A percentile compares a stretch with the other conserved stretches of the same genome.
Conservation (phyloP, 2,329 filamentous ascomycete species). For the Chaetomium globosum region DNA sequence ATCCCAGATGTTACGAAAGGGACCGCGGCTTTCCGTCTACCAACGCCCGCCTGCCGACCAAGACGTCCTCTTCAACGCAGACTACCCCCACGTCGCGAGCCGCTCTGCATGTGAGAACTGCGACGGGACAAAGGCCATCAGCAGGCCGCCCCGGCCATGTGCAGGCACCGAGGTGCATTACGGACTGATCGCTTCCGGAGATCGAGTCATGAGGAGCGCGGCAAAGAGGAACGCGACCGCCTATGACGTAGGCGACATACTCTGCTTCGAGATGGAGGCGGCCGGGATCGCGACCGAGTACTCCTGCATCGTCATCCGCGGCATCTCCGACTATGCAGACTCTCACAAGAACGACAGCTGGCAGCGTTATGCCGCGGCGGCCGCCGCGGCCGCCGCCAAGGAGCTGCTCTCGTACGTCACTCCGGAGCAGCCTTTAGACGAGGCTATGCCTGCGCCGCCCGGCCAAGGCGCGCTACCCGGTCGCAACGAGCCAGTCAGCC, state of each 20-base stretch:
- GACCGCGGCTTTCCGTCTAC: background rate
- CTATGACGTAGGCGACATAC: background rate
- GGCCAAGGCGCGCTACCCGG: too few species aligned
- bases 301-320: constrained; percentile 2
- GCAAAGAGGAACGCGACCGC: too few species aligned
- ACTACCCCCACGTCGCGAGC: background rate
- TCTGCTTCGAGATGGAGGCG: constrained; percentile 11
- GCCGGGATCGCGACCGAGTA: background rate
- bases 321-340: constrained; percentile 11
- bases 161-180: background rate
- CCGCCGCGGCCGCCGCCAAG: too few species aligned
- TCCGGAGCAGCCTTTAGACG: too few species aligned
- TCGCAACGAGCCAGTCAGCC: too few species aligned
- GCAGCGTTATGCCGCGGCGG: background rate
- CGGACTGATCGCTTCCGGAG: constrained; percentile 2
- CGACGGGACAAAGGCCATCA: background rate
- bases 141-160: background rate
- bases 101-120: background rate
- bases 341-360: constrained; percentile 6
- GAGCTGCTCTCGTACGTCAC: too few species aligned
- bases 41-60: background rate
- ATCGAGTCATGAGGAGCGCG: background rate
- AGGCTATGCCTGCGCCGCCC: too few species aligned
- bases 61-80: background rate
- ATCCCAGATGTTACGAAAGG: background rate